Conservation (phyloP, 1,284 basidiomycete species). For the Ceratobasidium sp. region DNA sequence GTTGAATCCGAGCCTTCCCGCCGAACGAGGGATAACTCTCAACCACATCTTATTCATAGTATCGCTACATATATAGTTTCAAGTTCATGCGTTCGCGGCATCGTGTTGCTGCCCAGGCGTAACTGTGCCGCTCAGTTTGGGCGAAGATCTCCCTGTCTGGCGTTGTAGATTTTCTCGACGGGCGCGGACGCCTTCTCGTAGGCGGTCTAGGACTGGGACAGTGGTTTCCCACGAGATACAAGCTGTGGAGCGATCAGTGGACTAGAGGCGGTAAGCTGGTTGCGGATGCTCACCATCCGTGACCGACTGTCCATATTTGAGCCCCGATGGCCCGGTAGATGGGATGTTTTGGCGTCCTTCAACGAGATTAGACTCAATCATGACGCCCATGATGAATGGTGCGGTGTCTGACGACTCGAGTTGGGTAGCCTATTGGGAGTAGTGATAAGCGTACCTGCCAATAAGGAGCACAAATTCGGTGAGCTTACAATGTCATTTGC, state of each 20-base stretch:
- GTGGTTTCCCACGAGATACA: constrained; percentile 92
- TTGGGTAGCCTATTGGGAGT: constrained; percentile 64
- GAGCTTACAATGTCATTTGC: constrained; percentile 61
- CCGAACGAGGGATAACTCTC: background rate
- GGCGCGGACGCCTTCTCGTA: constrained; percentile 80
- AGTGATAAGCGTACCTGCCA: constrained; percentile 3
- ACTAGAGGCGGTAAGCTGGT: constrained; percentile 10
- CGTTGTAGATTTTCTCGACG: constrained; percentile 57
- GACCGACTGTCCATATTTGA: constrained; percentile 89
- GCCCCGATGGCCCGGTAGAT: constrained; percentile 70
- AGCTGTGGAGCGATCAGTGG: constrained; percentile 53
- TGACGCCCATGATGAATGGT: constrained; percentile 89
- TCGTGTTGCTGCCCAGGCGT: constrained; percentile 30
- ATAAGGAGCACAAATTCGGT: constrained; percentile 40
- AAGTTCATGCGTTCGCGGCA: background rate
- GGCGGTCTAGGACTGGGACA: constrained; percentile 75
- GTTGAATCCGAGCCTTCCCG: background rate
- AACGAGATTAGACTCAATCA: constrained; percentile 95
- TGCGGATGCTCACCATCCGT: constrained; percentile 60
- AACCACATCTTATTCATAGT: background rate
- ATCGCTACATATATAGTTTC: no score
- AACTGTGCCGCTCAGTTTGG: constrained; percentile 1
- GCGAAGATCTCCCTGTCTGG: constrained; percentile 13
- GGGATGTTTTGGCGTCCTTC: constrained; percentile 91
- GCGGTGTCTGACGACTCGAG: constrained; percentile 73